phyloP scores from a whole-genome alignment of 1,284 basidiomycete species.

The Malassezia obtusa region DNA sequence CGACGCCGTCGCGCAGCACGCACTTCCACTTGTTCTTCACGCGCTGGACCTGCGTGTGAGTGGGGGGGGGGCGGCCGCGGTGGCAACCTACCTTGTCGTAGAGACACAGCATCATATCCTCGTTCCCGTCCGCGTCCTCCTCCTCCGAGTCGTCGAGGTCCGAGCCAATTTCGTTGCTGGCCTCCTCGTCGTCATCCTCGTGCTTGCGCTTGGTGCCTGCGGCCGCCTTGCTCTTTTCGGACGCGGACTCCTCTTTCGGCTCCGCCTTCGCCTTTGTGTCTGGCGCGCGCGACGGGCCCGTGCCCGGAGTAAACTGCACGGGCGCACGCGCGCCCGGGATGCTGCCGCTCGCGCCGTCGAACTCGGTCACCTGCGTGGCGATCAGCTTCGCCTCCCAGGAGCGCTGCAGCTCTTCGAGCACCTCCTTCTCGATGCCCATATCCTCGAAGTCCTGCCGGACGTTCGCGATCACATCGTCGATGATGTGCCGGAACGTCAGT shows the following conservation, averaged over 20 bases:
- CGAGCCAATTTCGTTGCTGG: conserved; percentile 78
- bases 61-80: too few relatives aligned
- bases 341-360: conserved; percentile 56
- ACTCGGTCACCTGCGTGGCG: conserved; percentile 84
- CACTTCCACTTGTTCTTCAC: conserved; percentile 99
- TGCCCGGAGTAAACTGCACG: not conserved
- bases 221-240: not conserved
- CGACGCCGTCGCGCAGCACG: conserved; percentile 95
- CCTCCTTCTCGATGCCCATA: conserved; percentile 84
- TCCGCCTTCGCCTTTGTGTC: conserved; percentile 22
- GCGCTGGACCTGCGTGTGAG: conserved; percentile 67
- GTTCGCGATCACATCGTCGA: conserved; percentile 83
- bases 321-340: not conserved
- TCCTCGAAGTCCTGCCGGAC: conserved; percentile 94
- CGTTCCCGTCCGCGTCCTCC: conserved; percentile 52
- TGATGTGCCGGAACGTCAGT: conserved; percentile 78
- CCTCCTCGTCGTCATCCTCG: conserved; percentile 28
- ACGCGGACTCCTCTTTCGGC: conserved; percentile 16
- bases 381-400: conserved; percentile 92
- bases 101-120: conserved; percentile 91
- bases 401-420: conserved; percentile 74
- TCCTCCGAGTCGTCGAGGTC: conserved; percentile 86
- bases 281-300: conserved; percentile 9
- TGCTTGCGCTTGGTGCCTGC: conserved; percentile 36
- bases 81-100: conserved; percentile 88